These are phyloP conservation scores for Dinochytrium kinnereticum DNA, from an alignment of 371 early-diverging fungal species.

Conservation along the genomic window DNA sequence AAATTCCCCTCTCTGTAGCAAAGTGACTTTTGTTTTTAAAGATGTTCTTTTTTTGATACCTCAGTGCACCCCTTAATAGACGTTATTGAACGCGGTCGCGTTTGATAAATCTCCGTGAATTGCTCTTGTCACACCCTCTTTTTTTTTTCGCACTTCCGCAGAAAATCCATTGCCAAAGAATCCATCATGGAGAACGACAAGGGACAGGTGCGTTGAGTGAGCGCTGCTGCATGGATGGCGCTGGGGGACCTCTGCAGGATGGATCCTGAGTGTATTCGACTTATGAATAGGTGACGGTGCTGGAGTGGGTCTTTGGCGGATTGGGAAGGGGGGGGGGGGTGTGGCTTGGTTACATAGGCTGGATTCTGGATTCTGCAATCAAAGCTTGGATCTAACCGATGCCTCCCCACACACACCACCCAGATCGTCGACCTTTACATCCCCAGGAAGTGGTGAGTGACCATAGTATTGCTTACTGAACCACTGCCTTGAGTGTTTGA, in stretches of 20 bases:
- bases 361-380: not conserved
- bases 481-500: no score
- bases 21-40: no score
- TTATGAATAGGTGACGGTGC: not conserved
- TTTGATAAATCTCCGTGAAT: not conserved
- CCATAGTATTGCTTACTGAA: no score
- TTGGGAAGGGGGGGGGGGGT: not conserved
- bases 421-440: conserved; percentile 90
- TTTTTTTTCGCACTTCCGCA: not conserved
- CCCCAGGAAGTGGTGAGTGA: conserved; percentile 90
- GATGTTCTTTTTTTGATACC: no score
- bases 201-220: conserved; percentile 44
- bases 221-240: not conserved
- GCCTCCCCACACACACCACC: not conserved
- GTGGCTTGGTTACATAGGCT: not conserved
- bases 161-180: no score
- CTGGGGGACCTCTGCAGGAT: not conserved
- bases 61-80: not conserved
- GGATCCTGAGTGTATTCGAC: no score
- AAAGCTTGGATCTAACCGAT: not conserved
- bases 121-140: not conserved
- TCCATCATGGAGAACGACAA: conserved; percentile 58
- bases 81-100: no score
- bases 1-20: not conserved
- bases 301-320: not conserved